Evolutionary conservation across 176 grass and related monocot species (phyloP), one percentile per base, ranked within the genome.

Genomic region (Elaeis guineensis): DNA sequence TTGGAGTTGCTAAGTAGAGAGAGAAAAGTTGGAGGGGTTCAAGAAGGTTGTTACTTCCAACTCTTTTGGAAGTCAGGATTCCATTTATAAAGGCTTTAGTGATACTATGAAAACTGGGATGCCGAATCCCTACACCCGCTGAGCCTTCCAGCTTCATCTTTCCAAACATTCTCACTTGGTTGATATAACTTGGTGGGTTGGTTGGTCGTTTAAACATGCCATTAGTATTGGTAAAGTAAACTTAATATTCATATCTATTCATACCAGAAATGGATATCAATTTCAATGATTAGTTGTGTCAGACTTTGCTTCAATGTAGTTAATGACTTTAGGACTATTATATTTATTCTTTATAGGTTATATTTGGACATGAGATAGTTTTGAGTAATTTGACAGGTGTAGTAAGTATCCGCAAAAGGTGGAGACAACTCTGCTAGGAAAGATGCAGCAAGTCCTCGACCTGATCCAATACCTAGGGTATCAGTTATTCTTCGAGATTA

Each of bases 1-100:
- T n/a, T n/a, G 73, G 50, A 57, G 21, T 0, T 67, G 71, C 20
- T 80, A 62, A 28, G 35, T 77, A 59, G 65, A 95, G 91, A 84
- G 82, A 83, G 91, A 95, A 87, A 87, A 83, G 91, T 90, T 86
- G 91, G 90, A 87, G 68, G 83, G 49, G 8, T 61, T 72, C n/a
- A 64, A 62, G 32, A 4, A 77, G 54, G 16, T 15, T 6, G 19
- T 44, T 49, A 60, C 48, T 26, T 61, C 58, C 28, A 30, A 30
- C 28, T 30, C 5, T 30, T n/a, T n/a, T n/a, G n/a, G 54, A 11
- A 56, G 8, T 21, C 21, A 22, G 14, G 21, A 20, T 12, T 44
- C 35, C 35, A 44, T 44, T 44, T 44, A 44, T 44, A 9, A 44
- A 44, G 35, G 2, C 11, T 9, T 44, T 44, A 44, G 11, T 44